These are phyloP conservation scores for Arabis alpina DNA, from an alignment of 345 rosid genomes.

Conservation along the genomic window DNA sequence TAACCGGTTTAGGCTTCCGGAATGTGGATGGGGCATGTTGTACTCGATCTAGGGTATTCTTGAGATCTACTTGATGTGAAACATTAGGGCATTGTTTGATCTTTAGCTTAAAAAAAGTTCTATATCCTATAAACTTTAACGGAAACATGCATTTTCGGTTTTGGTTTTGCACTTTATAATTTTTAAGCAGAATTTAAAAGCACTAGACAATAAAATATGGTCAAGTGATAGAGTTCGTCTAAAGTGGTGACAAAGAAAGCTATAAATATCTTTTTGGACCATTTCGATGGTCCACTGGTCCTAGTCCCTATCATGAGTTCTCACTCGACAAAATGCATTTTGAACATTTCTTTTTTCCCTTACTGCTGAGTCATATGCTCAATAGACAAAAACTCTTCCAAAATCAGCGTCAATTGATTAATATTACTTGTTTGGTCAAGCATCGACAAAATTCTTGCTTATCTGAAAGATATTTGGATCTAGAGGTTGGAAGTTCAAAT, in stretches of 20 bases:
- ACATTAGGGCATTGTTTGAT: not conserved
- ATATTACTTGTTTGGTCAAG: not conserved
- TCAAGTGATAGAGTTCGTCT: not conserved
- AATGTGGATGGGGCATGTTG: slow-evolving; percentile 1
- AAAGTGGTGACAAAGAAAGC: not conserved
- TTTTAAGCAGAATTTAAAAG: not conserved
- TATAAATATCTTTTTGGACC: not conserved
- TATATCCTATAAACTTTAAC: not conserved
- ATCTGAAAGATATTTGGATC: too few relatives aligned
- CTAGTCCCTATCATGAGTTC: not conserved
- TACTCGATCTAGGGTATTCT: slow-evolving; percentile 7
- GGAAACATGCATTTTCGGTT: not conserved
- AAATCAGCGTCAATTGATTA: not conserved
- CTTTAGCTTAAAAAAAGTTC: not conserved
- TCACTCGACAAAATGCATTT: too few relatives aligned
- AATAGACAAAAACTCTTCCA: not conserved
- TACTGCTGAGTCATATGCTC: not conserved
- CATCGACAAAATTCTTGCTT: too few relatives aligned
- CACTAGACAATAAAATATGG: not conserved
- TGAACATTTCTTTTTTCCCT: not conserved
- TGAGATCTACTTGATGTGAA: slow-evolving; percentile 5
- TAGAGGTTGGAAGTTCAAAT: too few relatives aligned
- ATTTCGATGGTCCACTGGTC: not conserved
- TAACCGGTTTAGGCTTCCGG: slow-evolving; percentile 1
- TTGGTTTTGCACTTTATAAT: not conserved